Conservation (phyloP, 2,329 filamentous ascomycete species). For the Neurospora sp. region DNA sequence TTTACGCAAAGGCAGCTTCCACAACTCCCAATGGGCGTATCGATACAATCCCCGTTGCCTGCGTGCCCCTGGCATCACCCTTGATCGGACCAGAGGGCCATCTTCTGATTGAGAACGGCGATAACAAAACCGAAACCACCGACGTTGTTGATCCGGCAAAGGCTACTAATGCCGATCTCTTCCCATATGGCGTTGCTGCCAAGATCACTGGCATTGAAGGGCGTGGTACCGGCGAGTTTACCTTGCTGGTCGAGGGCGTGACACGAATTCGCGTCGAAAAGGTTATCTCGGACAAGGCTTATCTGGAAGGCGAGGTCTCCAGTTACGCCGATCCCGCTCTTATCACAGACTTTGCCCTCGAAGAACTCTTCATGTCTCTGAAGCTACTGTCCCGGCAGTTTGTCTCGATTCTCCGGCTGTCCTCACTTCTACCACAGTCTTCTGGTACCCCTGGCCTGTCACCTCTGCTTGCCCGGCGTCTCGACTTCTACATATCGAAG, state of each 20-base stretch:
- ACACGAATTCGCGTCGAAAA: slow-evolving; percentile 67
- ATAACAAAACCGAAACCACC: slow-evolving; percentile 34
- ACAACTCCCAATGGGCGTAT: slow-evolving; percentile 55
- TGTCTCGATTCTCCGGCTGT: slow-evolving; percentile 72
- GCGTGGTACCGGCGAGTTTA: slow-evolving; percentile 64
- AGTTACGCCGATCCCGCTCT: slow-evolving; percentile 60
- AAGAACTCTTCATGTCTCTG: slow-evolving; percentile 65
- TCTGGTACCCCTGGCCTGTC: slow-evolving; percentile 58
- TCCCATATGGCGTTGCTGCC: slow-evolving; percentile 70
- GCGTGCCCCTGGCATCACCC: slow-evolving; percentile 73
- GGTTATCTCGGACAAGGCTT: slow-evolving; percentile 67
- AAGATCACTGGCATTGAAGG: slow-evolving; percentile 73
- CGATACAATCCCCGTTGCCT: slow-evolving; percentile 68
- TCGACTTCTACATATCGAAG: slow-evolving; percentile 78
- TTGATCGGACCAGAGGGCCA: slow-evolving; percentile 66
- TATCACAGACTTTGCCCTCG: slow-evolving; percentile 48
- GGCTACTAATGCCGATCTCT: slow-evolving; percentile 63
- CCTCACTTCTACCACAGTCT: slow-evolving; percentile 67
- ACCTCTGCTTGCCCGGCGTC: slow-evolving; percentile 72
- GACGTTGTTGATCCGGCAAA: slow-evolving; percentile 47
- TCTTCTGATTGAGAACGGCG: slow-evolving; percentile 58
- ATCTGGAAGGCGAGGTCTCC: slow-evolving; percentile 72
- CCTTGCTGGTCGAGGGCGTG: slow-evolving; percentile 76
- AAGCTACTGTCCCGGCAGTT: slow-evolving; percentile 82
- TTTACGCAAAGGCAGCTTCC: slow-evolving; percentile 67